Base-by-base conservation (phyloP, 2,329 filamentous ascomycete genomes). In the Penicillium glabrum region DNA sequence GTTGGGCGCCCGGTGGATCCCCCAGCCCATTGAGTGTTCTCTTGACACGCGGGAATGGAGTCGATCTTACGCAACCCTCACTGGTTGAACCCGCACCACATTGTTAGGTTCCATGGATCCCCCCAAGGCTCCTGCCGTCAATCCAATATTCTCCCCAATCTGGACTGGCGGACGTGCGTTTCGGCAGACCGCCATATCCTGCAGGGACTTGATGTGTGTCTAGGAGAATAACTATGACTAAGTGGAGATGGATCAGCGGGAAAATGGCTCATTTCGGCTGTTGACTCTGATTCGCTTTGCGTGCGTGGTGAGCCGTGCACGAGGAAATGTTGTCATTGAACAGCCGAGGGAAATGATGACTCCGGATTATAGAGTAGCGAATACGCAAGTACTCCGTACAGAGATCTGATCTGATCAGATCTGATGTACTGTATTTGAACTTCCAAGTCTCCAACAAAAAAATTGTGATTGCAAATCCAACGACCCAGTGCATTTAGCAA, bases 11-110 rank as follows among this genome's bases (percentile, higher is more conserved):
- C 58, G 39, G 63, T 65, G 63, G 63, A 57, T 47, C 53, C 55
- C 55, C 35, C 43, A 51, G 23, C n/a, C 31, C 43, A 47, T 41
- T 41, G 13, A 39, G 59, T 46, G 43, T 51, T 51, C 51, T 53
- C 46, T 59, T 62, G 61, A 65, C 62, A 64, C 63, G 56, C 61
- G 61, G 61, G 56, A 61, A 61, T 64, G 60, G 60, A 60, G 60
- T 54, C 58, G 43, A 64, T 63, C 58, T 62, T 61, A 65, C 61
- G 55, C 55, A 63, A 44, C 43, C 43, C 33, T 19, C 21, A 50
- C 51, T 48, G 51, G 51, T 27, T 27, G 29, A 46, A 16, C 44
- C 46, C 46, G 19, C 46, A 41, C 37, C 8, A 41, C 33, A 33
- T 14, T 16, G 31, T 14, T 16, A 14, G 11, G 11, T 48, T 48